Base-by-base conservation (phyloP, 2,329 filamentous ascomycete species). In the Cercospora sp. region DNA sequence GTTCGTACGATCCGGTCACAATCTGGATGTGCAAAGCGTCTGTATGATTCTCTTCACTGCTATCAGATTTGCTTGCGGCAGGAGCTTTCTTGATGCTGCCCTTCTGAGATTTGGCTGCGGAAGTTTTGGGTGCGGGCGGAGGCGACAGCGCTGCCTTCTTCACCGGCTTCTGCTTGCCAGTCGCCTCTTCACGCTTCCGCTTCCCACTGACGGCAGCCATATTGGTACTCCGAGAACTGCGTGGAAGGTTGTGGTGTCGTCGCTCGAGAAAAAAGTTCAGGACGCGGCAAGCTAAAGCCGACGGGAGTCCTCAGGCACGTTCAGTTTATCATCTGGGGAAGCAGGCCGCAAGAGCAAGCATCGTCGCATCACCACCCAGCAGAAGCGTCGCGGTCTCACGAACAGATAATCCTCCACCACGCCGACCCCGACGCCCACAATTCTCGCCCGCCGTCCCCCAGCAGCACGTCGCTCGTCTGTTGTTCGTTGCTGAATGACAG, bases 1-100 rank as follows among this genome's bases (percentile, higher is more conserved):
- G 88, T 78, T 99, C 95, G 81, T 99, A 99, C 63, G 94, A 97
- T 59, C 95, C 95, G 6, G 93, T 90, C 68, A 98, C 86, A 72
- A 99, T 90, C 80, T 98, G 95, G 68, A 98, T 85, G n/a, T 90
- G 89, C 73, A 88, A 80, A 61, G 75, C 31, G 31, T 64, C 58
- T 10, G 65, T 8, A 20, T n/a, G 26, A 23, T 9, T 58, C 20
- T 26, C 31, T n/a, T 36, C 9, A 26, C 18, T n/a, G 31, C 51
- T 57, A 9, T 18, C 13, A 9, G 16, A 40, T 58, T 53, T 45
- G 16, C 28, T 42, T 31, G 42, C 42, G 28, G 62, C 31, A 30
- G 62, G 40, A 51, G 48, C 62, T 30, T 64, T 58, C 33, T 64
- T 5, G 62, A 57, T 28, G 48, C 51, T 57, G 61, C 61, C 31